These are phyloP conservation scores for Hypoxylon trugodes DNA, from an alignment of 495 filamentous ascomycete species.

Conservation along the genomic window DNA sequence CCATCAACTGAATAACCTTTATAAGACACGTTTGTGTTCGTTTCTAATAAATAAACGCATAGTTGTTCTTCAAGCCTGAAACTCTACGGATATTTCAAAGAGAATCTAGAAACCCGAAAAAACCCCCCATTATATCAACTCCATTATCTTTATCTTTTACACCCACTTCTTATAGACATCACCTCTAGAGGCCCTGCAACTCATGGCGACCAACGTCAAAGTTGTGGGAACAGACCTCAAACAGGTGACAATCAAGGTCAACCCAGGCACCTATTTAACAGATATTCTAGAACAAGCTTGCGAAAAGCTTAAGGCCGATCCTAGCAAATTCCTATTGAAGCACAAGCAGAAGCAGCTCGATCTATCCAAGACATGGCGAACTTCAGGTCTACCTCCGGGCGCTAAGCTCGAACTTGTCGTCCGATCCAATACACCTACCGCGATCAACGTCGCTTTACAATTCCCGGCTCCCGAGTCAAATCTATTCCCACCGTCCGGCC, in stretches of 20 bases:
- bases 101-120: too few relatives aligned
- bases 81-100: background rate
- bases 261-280: slow-evolving; percentile 77
- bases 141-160: background rate
- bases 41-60: background rate
- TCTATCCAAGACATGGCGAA: slow-evolving; percentile 83
- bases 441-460: slow-evolving; percentile 85
- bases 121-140: background rate
- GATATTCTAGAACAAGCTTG: slow-evolving; percentile 90
- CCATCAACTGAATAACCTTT: slow-evolving; percentile 3
- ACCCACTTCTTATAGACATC: background rate
- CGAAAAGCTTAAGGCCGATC: slow-evolving; percentile 72
- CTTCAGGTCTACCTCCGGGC: slow-evolving; percentile 83
- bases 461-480: slow-evolving; percentile 72
- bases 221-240: slow-evolving; percentile 81
- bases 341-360: slow-evolving; percentile 87
- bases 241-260: slow-evolving; percentile 81
- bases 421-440: slow-evolving; percentile 79
- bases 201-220: slow-evolving; percentile 88
- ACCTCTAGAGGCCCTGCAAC: slow-evolving; percentile 18
- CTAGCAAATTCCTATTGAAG: slow-evolving; percentile 84
- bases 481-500: slow-evolving; percentile 60
- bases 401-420: slow-evolving; percentile 94
- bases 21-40: background rate
- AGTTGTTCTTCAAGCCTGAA: background rate